Base-by-base conservation (phyloP, 768 basidiomycete genomes). In the Podaxis mareebaensis region DNA sequence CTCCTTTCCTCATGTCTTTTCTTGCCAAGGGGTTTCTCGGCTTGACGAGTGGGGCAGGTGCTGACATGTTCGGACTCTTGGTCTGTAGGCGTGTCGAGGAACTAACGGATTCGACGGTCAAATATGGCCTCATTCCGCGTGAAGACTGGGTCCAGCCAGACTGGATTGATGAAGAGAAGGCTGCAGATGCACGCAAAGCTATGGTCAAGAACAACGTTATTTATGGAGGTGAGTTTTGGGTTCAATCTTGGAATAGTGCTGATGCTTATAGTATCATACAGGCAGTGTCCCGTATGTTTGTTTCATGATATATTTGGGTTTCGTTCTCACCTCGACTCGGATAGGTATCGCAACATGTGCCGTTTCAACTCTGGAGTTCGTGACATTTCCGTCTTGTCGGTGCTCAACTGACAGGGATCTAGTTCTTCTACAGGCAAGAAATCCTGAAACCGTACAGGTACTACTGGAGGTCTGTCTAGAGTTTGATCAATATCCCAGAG, bases 301-400 rank as follows among this genome's bases (percentile, higher is more conserved):
- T 64, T 53, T 26, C 54, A 51, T 59, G 52, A 53, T 11, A 53
- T 52, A 33, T 39, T 30, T 36, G 49, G 40, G 24, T 20, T 20
- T 13, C 26, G 22, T 20, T 44, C 5, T 55, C 64, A 30, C 49
- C 39, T 46, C 60, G 24, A 4, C 3, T 58, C 24, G 3, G 10
- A 55, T 63, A 82, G 81, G 38, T 96, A 98, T 70, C 90, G 96
- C 60, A 96, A 97, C 68, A 99, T 99, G 96, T 98, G 96, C 74
- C 87, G 96, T 17, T 99, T 87, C 78, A 95, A 97, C 76, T 95
- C 93, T 58, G 95, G 94, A 38, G 93, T 95, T 77, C 68, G 87
- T 79, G n/a, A 40, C 33, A 30, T 40, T 2, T 46, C 55, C 42
- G 11, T 60, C 40, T 10, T 17, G 13, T 42, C 33, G 5, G 20